Conservation (phyloP, 768 basidiomycete genomes). For the Naganishia kalamii region DNA sequence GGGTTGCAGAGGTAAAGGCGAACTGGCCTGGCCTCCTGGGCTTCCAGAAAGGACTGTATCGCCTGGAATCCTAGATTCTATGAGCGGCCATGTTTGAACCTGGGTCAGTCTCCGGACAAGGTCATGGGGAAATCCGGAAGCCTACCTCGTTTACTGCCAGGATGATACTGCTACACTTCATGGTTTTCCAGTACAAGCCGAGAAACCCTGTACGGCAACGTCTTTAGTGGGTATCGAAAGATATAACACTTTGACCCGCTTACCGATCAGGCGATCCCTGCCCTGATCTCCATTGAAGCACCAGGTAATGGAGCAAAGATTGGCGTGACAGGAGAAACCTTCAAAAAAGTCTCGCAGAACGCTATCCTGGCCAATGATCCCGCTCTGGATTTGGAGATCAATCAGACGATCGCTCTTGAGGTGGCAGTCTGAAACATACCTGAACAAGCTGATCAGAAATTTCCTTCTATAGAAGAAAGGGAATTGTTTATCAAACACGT, state of each 20-base stretch:
- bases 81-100: too few relatives aligned
- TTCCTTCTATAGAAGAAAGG: neutral
- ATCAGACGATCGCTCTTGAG: neutral
- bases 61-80: neutral
- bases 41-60: conserved; percentile 1
- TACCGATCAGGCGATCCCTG: conserved; percentile 6
- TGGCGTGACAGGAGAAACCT: neutral
- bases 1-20: conserved; percentile 1
- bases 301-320: neutral
- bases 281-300: neutral
- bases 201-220: neutral
- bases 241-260: too few relatives aligned
- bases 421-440: neutral
- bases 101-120: neutral
- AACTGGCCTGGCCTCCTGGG: neutral
- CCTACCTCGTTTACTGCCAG: conserved; percentile 7
- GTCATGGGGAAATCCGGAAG: neutral
- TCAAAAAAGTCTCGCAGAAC: neutral
- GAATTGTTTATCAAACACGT: too few relatives aligned
- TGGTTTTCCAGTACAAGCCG: neutral
- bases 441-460: neutral
- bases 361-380: too few relatives aligned
- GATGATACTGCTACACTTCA: neutral
- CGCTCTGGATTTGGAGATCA: neutral
- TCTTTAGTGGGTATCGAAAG: neutral